These are phyloP conservation scores for Diaporthe vaccinii DNA, from an alignment of 2,329 filamentous ascomycete genomes.

Conservation along the genomic window DNA sequence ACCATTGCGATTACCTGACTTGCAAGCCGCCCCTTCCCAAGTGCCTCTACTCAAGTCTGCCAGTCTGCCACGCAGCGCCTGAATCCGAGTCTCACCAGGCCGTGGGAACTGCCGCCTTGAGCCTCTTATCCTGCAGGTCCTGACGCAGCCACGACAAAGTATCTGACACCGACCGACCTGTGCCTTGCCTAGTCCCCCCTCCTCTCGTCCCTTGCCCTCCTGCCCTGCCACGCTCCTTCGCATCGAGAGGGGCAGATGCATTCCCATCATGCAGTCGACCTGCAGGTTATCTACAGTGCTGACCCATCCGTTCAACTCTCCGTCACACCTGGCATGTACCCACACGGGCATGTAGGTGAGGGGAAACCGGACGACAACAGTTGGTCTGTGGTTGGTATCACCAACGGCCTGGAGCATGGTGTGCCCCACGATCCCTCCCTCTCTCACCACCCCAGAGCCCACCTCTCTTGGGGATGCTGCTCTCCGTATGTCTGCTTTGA, in stretches of 20 bases:
- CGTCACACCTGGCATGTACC: conserved; percentile 27
- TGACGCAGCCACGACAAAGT: conserved; percentile 19
- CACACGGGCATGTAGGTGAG: conserved; percentile 19
- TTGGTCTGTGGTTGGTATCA: conserved; percentile 28
- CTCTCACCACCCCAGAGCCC: background rate
- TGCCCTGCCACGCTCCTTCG: background rate
- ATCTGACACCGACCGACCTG: conserved; percentile 10
- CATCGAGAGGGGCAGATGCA: conserved; percentile 25
- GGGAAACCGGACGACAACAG: conserved; percentile 29
- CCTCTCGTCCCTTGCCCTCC: conserved; percentile 8
- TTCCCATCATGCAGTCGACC: conserved; percentile 26
- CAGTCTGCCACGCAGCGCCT: background rate
- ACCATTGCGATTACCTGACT: conserved; percentile 3
- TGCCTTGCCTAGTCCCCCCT: background rate
- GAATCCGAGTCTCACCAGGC: conserved; percentile 20
- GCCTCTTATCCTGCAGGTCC: conserved; percentile 30
- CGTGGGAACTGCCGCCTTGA: conserved; percentile 17
- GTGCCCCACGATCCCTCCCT: background rate
- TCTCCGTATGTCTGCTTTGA: background rate
- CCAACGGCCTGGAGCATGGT: conserved; percentile 8
- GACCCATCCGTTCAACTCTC: conserved; percentile 2
- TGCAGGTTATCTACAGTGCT: conserved; percentile 31
- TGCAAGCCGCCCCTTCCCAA: background rate
- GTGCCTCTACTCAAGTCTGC: background rate
- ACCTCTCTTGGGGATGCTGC: background rate